Evolutionary conservation across 371 early-diverging fungal species (phyloP).

Genomic region (Dichotomocladium elegans): DNA sequence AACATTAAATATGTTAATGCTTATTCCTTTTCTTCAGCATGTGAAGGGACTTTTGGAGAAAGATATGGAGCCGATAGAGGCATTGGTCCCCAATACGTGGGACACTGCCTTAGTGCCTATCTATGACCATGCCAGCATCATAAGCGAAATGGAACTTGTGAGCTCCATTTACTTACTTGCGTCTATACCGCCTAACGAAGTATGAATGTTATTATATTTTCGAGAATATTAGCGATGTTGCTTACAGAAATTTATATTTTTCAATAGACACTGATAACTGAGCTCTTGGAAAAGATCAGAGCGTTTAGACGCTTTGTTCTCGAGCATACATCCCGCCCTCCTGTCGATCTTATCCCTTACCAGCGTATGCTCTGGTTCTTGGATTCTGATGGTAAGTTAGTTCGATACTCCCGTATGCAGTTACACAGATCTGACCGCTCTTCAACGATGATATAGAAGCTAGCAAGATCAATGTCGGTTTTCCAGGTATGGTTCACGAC

Average conservation of each 20-base stretch:
- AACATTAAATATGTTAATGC: not conserved
- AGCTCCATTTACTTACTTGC: constrained; percentile 30
- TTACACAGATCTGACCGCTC: too few species aligned
- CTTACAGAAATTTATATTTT: too few species aligned
- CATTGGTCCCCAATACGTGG: constrained; percentile 20
- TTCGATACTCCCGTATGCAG: too few species aligned
- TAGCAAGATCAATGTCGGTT: too few species aligned
- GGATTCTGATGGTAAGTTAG: constrained; percentile 39
- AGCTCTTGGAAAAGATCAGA: not conserved
- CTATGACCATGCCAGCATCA: constrained; percentile 51
- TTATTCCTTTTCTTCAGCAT: constrained; percentile 5
- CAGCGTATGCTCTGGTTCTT: constrained; percentile 66
- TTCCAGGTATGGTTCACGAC: constrained; percentile 43
- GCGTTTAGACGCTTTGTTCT: constrained; percentile 22
- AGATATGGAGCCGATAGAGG: not conserved
- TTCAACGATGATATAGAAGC: too few species aligned
- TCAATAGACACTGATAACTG: not conserved
- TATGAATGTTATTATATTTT: constrained; percentile 2
- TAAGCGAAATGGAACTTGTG: constrained; percentile 52
- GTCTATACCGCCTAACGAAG: constrained; percentile 6
- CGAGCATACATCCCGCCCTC: constrained; percentile 55
- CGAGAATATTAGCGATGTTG: too few species aligned
- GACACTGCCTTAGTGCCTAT: constrained; percentile 46
- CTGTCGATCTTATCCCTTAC: constrained; percentile 63
- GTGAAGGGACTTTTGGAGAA: constrained; percentile 20